Evolutionary conservation across 164 flowering plant genomes (phyloP).

Genomic region (Macadamia integrifolia): DNA sequence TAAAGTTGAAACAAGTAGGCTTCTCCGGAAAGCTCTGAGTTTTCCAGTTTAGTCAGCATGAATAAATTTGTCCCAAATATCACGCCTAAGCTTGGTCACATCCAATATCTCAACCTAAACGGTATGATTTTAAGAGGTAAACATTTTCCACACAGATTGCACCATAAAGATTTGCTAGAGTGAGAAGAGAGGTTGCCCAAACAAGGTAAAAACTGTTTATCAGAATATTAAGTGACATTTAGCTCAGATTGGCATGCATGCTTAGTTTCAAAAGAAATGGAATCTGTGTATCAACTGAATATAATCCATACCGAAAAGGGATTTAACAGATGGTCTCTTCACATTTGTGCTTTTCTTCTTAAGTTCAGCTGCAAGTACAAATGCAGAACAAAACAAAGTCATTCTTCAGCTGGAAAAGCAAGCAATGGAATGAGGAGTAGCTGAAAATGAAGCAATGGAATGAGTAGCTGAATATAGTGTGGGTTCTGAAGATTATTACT

Average conservation of each 20-base stretch:
- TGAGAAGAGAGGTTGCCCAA: too few relatives aligned
- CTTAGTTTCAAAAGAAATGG: background rate
- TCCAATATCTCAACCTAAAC: too few relatives aligned
- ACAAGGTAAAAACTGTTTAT: too few relatives aligned
- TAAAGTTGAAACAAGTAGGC: too few relatives aligned
- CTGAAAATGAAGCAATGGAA: background rate
- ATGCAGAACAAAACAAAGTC: slow-evolving; percentile 1
- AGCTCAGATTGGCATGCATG: background rate
- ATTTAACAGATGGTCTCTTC: slow-evolving; percentile 75
- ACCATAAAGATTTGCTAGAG: too few relatives aligned
- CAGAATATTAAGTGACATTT: too few relatives aligned
- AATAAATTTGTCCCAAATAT: too few relatives aligned
- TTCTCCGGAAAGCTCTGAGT: too few relatives aligned
- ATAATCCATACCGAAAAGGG: slow-evolving; percentile 66
- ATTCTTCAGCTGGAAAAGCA: slow-evolving; percentile 1
- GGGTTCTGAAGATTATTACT: background rate
- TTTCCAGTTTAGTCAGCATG: too few relatives aligned
- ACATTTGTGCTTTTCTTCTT: slow-evolving; percentile 77
- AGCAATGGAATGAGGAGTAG: background rate
- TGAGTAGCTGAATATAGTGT: background rate
- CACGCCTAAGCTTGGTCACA: too few relatives aligned
- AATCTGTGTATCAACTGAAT: background rate
- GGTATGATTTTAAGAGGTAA: too few relatives aligned
- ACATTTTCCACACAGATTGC: too few relatives aligned
- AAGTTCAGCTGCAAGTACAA: slow-evolving; percentile 57